Evolutionary conservation across 2,329 filamentous ascomycete species (phyloP).

Genomic region (Colletotrichum sidae): DNA sequence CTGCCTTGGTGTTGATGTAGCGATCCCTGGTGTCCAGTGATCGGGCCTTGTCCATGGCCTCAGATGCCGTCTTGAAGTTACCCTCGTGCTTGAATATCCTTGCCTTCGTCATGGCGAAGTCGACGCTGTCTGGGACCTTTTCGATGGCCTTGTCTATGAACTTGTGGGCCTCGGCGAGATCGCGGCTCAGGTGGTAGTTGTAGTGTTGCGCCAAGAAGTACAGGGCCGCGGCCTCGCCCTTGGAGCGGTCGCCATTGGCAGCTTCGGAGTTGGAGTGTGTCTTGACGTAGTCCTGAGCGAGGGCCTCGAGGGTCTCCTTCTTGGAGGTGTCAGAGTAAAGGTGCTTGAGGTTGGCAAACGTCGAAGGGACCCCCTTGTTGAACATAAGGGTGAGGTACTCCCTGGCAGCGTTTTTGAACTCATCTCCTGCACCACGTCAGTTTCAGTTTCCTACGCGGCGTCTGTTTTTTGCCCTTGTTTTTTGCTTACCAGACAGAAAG

Average conservation of each 20-base stretch:
- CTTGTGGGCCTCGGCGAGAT: conserved; percentile 83
- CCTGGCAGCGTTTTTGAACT: conserved; percentile 82
- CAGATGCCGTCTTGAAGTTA: conserved; percentile 81
- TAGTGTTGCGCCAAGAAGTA: conserved; percentile 98
- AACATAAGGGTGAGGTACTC: conserved; percentile 86
- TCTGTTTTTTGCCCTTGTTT: conserved; percentile 78
- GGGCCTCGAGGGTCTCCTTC: conserved; percentile 77
- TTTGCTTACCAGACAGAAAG: conserved; percentile 76
- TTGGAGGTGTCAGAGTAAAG: conserved; percentile 85
- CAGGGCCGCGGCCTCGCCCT: conserved; percentile 82
- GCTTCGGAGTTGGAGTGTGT: conserved; percentile 63
- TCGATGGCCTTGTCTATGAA: conserved; percentile 88
- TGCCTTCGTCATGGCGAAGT: conserved; percentile 95
- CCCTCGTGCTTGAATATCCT: conserved; percentile 94
- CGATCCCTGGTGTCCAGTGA: conserved; percentile 89
- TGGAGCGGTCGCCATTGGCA: conserved; percentile 57
- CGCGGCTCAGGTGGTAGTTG: conserved; percentile 89
- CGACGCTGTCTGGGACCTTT: conserved; percentile 82
- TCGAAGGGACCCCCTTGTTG: conserved; percentile 92
- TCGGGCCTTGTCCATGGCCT: conserved; percentile 89
- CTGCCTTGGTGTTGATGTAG: conserved; percentile 98
- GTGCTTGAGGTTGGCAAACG: conserved; percentile 96
- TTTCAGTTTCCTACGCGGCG: conserved; percentile 69
- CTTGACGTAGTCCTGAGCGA: conserved; percentile 83
- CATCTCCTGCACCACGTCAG: conserved; percentile 66